phyloP scores from a whole-genome alignment of 78 protist species.

The Dictyostelium purpureum region DNA sequence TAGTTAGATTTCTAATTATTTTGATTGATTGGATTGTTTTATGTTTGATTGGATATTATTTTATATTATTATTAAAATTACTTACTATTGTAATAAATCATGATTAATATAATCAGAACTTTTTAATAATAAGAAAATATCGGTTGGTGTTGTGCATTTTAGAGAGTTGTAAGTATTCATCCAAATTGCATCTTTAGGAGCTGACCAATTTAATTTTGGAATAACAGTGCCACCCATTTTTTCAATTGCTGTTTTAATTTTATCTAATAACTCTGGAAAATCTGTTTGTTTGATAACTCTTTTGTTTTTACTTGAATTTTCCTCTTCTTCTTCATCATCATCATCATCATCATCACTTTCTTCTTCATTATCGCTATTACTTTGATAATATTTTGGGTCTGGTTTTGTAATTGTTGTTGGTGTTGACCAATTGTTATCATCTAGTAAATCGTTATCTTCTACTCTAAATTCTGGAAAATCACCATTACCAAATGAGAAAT shows the following conservation, averaged over 20 bases:
- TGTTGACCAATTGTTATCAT: constrained; percentile 46
- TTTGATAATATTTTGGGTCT: constrained; percentile 48
- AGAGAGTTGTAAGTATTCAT: constrained; percentile 19
- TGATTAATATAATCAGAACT: constrained; percentile 71
- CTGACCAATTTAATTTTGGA: constrained; percentile 82
- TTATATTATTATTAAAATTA: background rate
- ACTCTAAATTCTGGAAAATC: constrained; percentile 21
- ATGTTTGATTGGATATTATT: background rate
- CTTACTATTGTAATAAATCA: constrained; percentile 71
- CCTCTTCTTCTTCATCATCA: background rate
- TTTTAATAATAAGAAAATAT: constrained; percentile 71
- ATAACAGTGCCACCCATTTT: constrained; percentile 61
- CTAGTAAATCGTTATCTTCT: background rate
- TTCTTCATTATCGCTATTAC: background rate
- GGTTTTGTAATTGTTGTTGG: background rate
- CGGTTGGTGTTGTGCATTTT: constrained; percentile 36
- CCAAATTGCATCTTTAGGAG: constrained; percentile 81
- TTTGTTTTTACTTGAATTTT: background rate
- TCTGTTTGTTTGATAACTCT: background rate
- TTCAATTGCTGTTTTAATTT: constrained; percentile 28
- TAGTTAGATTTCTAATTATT: background rate
- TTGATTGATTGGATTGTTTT: background rate
- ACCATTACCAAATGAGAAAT: background rate
- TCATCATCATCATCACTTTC: background rate
- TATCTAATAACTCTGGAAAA: constrained; percentile 31